These are phyloP conservation scores for Biscutella auriculata DNA, from an alignment of 441 rosid genomes.

Conservation along the genomic window DNA sequence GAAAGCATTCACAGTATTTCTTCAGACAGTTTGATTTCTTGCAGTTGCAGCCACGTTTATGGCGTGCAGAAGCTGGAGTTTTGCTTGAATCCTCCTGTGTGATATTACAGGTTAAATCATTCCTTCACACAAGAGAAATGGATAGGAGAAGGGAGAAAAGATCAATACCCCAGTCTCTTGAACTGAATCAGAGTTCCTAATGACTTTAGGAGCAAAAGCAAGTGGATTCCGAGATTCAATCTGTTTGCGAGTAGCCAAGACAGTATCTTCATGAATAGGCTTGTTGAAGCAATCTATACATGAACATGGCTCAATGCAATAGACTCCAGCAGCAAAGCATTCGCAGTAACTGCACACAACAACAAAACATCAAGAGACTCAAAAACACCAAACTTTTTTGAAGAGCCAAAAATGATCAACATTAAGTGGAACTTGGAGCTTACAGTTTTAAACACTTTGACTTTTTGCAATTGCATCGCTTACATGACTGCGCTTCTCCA, in stretches of 20 bases:
- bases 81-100: slow-evolving; percentile 72
- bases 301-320: slow-evolving; percentile 94
- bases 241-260: slow-evolving; percentile 95
- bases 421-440: slow-evolving; percentile 21
- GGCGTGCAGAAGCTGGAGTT: slow-evolving; percentile 97
- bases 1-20: slow-evolving; percentile 98
- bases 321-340: slow-evolving; percentile 98
- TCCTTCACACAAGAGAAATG: background rate
- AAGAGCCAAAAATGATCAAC: background rate
- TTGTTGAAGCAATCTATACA: slow-evolving; percentile 95
- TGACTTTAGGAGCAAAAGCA: slow-evolving; percentile 98
- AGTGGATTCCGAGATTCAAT: slow-evolving; percentile 95
- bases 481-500: slow-evolving; percentile 48
- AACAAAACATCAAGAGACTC: slow-evolving; percentile 4
- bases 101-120: background rate
- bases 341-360: slow-evolving; percentile 70
- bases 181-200: slow-evolving; percentile 47
- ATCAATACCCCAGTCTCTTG: slow-evolving; percentile 54
- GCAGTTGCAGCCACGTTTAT: slow-evolving; percentile 99
- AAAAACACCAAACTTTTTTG: background rate
- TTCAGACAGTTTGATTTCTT: slow-evolving; percentile 92
- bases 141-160: background rate
- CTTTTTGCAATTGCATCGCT: slow-evolving; percentile 96
- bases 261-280: slow-evolving; percentile 93
- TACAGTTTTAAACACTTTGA: slow-evolving; percentile 98